Evolutionary conservation across 768 basidiomycete genomes (phyloP).

Genomic region (Tylopilus intermedius): DNA sequence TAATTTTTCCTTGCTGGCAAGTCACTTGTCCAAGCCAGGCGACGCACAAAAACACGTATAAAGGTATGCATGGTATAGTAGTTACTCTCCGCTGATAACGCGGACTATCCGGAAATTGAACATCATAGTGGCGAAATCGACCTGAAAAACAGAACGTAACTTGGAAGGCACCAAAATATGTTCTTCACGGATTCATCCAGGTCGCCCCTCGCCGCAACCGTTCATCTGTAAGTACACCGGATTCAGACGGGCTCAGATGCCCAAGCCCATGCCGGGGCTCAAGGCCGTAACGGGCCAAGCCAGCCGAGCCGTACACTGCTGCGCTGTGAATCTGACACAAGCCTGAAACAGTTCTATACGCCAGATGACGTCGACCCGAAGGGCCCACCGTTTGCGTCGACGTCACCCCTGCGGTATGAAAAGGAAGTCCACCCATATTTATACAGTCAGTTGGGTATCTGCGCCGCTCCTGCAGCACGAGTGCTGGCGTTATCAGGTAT

Average conservation of each 20-base stretch:
- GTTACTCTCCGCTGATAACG: not conserved
- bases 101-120: not conserved
- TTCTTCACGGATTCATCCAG: not conserved
- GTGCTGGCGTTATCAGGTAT: not conserved
- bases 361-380: not conserved
- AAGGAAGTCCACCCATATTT: not conserved
- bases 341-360: not conserved
- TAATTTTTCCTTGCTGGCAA: not conserved
- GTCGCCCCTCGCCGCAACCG: not conserved
- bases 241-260: not conserved
- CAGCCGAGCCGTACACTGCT: not conserved
- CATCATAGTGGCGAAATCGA: not conserved
- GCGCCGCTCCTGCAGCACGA: no score
- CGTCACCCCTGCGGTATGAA: not conserved
- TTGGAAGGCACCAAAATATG: not conserved
- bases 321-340: not conserved
- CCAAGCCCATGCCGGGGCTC: not conserved
- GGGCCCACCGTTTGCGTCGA: not conserved
- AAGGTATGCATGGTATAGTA: not conserved
- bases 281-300: not conserved
- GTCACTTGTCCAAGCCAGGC: not conserved
- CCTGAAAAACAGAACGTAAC: conserved; percentile 3
- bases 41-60: not conserved
- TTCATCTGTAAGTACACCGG: not conserved
- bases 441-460: not conserved